phyloP scores from a whole-genome alignment of 1,284 basidiomycete genomes.

The Inonotus obliquus region DNA sequence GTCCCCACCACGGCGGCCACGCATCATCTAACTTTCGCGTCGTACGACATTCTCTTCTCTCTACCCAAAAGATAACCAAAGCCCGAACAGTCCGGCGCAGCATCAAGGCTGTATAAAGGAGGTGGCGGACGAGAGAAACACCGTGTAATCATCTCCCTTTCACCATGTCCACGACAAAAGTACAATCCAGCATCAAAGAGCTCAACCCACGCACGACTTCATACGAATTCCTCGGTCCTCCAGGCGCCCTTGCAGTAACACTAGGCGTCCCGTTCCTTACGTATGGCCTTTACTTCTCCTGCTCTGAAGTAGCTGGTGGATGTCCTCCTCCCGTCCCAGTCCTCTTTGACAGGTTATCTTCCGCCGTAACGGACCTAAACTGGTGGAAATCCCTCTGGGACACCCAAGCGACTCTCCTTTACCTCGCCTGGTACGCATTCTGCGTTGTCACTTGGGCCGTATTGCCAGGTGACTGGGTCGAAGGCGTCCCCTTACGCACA shows the following conservation, averaged over 20 bases:
- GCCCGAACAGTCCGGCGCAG: neutral
- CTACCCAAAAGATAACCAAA: too few relatives aligned
- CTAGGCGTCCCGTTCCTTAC: conserved; percentile 69
- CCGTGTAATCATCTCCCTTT: neutral
- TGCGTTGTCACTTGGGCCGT: conserved; percentile 79
- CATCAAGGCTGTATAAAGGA: neutral
- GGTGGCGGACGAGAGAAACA: neutral
- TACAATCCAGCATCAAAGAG: conserved; percentile 1
- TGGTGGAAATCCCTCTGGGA: conserved; percentile 83
- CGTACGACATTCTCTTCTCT: neutral
- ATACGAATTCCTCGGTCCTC: conserved; percentile 86
- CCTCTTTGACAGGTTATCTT: conserved; percentile 40
- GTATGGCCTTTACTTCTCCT: conserved; percentile 83
- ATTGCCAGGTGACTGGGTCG: conserved; percentile 83
- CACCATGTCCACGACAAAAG: conserved; percentile 3
- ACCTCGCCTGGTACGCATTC: conserved; percentile 89
- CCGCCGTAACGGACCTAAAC: conserved; percentile 42
- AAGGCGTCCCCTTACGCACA: conserved; percentile 76
- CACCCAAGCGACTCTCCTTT: conserved; percentile 68
- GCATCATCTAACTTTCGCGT: neutral
- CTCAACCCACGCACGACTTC: conserved; percentile 66
- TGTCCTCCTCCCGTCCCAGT: conserved; percentile 59
- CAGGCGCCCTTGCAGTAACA: conserved; percentile 73
- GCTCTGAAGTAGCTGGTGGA: conserved; percentile 73
- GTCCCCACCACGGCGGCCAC: neutral